Evolutionary conservation across 345 rosid genomes (phyloP).

Genomic region (Syzygium grande): DNA sequence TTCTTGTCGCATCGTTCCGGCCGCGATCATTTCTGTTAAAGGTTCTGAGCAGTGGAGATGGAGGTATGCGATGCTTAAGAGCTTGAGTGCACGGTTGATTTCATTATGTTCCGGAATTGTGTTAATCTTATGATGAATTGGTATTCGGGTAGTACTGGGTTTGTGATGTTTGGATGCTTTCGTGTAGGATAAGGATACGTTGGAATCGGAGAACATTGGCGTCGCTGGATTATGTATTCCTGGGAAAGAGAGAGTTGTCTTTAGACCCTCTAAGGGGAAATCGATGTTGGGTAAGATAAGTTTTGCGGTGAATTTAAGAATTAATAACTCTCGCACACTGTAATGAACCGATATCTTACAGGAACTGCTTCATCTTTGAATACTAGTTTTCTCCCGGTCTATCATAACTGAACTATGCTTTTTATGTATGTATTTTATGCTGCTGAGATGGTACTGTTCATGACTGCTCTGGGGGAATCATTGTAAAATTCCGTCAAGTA

Average conservation of each 20-base stretch:
- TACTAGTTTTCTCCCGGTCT: neutral
- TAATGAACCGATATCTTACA: neutral
- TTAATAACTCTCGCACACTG: neutral
- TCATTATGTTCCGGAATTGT: neutral
- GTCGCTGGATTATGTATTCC: constrained; percentile 25
- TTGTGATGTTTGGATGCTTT: neutral
- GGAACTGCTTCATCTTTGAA: neutral
- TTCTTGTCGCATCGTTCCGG: neutral
- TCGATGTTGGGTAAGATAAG: constrained; percentile 26
- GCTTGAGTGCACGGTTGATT: neutral
- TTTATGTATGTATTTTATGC: neutral
- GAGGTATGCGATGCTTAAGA: neutral
- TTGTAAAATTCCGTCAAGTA: neutral
- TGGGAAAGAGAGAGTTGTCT: constrained; percentile 30
- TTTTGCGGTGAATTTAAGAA: neutral
- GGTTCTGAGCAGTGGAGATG: neutral
- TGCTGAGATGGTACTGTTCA: neutral
- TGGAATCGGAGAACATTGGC: constrained; percentile 21
- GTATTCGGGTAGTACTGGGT: neutral
- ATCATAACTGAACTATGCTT: neutral
- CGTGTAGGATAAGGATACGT: neutral
- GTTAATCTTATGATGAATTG: neutral
- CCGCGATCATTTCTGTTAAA: neutral
- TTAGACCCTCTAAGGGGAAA: constrained; percentile 46
- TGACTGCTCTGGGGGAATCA: neutral